Percentiles rank a stretch among this genome's conserved stretches.
phyloP scores from a whole-genome alignment of 176 grass and related monocot species.

The Alloteropsis semialata region DNA sequence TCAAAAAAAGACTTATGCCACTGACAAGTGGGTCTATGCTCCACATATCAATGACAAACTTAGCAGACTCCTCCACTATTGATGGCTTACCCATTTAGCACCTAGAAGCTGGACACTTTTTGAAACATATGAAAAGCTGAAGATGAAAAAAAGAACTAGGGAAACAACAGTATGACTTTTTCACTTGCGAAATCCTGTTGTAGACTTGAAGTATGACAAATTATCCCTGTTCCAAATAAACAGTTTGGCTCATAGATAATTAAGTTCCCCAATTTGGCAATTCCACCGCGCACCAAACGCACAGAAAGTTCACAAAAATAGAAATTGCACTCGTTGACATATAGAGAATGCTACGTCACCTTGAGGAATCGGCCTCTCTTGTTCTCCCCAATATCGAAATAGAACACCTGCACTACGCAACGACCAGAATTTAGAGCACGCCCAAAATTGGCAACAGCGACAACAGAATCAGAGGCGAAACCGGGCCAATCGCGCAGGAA shows the following conservation, averaged over 20 bases:
- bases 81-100: slow-evolving; percentile 22
- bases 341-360: slow-evolving; percentile 31
- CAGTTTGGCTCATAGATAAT: neutral
- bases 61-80: neutral
- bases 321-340: neutral
- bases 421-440: neutral
- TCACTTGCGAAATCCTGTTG: neutral
- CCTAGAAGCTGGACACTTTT: neutral
- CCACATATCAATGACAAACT: neutral
- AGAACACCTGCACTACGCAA: slow-evolving; percentile 63
- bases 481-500: neutral
- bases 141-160: neutral
- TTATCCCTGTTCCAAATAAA: neutral
- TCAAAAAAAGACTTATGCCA: neutral
- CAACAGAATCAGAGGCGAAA: neutral
- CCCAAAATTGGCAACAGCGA: slow-evolving; percentile 19
- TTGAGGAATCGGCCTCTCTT: slow-evolving; percentile 98
- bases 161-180: neutral
- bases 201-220: neutral
- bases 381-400: slow-evolving; percentile 96
- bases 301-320: neutral
- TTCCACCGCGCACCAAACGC: neutral
- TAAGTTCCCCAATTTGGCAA: slow-evolving; percentile 15
- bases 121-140: neutral
- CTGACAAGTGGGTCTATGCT: slow-evolving; percentile 16